Evolutionary conservation across 495 filamentous ascomycete genomes (phyloP).

Genomic region (Neurospora sp.): DNA sequence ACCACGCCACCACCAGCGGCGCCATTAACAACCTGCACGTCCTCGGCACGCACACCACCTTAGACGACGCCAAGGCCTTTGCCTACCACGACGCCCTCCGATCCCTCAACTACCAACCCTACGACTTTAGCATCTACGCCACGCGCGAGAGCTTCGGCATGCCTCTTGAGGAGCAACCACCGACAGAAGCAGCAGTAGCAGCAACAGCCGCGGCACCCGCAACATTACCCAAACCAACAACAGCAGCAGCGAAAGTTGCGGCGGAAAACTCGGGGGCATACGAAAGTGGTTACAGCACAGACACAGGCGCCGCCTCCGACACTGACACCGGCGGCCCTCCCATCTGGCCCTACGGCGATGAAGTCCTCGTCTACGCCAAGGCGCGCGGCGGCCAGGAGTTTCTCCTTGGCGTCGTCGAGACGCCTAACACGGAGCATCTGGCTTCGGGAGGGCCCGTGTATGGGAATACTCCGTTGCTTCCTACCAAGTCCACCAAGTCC

Average conservation of each 20-base stretch:
- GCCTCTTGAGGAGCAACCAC: neutral
- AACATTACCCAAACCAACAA: neutral
- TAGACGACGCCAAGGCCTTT: constrained; percentile 24
- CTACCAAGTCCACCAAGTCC: too few relatives aligned
- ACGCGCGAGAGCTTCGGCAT: neutral
- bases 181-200: neutral
- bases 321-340: neutral
- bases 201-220: neutral
- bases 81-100: constrained; percentile 14
- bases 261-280: neutral
- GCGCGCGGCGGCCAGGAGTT: constrained; percentile 25
- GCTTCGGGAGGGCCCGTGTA: neutral
- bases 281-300: neutral
- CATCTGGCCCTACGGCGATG: constrained; percentile 30
- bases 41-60: constrained; percentile 28
- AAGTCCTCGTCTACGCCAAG: constrained; percentile 25
- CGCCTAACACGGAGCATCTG: constrained; percentile 21
- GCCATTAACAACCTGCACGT: constrained; percentile 22
- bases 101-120: constrained; percentile 22
- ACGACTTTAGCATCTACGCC: constrained; percentile 27
- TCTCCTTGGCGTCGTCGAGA: constrained; percentile 27
- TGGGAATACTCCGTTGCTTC: neutral
- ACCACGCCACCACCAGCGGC: constrained; percentile 19
- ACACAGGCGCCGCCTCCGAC: neutral
- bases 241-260: neutral